Conservation (phyloP, 805 yeast species). For the Kodamaea kaohsiungensis region DNA sequence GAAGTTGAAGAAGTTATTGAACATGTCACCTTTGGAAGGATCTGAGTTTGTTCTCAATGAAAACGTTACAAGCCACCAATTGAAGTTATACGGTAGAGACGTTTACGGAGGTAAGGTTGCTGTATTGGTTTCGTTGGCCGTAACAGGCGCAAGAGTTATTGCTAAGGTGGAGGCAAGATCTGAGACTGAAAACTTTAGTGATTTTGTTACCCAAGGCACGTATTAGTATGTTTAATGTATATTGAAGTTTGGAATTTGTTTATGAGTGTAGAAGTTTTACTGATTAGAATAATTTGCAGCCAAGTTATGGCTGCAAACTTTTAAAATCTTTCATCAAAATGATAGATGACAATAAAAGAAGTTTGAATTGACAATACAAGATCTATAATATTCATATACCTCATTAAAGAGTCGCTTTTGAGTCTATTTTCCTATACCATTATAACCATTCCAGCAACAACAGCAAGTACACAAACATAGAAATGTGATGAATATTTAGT, state of each 20-base stretch:
- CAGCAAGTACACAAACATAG: neutral
- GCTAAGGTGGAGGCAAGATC: conserved; percentile 56
- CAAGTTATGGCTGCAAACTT: neutral
- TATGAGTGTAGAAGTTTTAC: neutral
- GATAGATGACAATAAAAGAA: too few relatives aligned
- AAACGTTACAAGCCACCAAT: conserved; percentile 56
- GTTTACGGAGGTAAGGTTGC: conserved; percentile 60
- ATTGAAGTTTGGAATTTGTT: neutral
- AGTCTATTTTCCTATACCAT: too few relatives aligned
- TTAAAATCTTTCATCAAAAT: too few relatives aligned
- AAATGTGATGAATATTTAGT: neutral
- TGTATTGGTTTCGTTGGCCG: conserved; percentile 48
- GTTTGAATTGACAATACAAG: too few relatives aligned
- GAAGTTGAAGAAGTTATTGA: conserved; percentile 51
- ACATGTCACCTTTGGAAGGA: conserved; percentile 65
- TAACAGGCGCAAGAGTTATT: conserved; percentile 56
- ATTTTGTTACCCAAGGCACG: conserved; percentile 43
- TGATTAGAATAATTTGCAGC: neutral
- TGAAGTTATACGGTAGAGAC: conserved; percentile 84
- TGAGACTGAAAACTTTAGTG: conserved; percentile 50
- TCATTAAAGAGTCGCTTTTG: too few relatives aligned
- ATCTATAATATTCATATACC: too few relatives aligned
- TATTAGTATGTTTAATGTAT: conserved; percentile 8
- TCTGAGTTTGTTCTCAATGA: conserved; percentile 63
- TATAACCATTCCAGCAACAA: neutral